Evolutionary conservation across 371 early-diverging fungal species (phyloP).

Genomic region (Zychaea mexicana): DNA sequence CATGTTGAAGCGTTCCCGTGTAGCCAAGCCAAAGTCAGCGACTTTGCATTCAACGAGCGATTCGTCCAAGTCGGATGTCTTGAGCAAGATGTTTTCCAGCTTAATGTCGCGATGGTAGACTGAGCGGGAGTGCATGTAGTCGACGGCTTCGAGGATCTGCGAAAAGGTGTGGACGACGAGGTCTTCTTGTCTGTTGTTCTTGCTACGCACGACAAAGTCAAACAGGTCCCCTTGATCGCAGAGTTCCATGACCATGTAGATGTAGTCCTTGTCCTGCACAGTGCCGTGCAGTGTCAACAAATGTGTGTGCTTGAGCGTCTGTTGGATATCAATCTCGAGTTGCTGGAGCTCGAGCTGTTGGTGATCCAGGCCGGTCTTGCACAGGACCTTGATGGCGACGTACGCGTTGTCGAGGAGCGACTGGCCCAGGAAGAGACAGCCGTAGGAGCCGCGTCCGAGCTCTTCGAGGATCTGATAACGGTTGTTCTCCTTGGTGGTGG

Average conservation of each 20-base stretch:
- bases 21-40: conserved; percentile 87
- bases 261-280: conserved; percentile 52
- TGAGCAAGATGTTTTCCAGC: conserved; percentile 76
- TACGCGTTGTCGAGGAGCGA: conserved; percentile 38
- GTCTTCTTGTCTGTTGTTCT: conserved; percentile 25
- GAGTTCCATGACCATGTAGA: conserved; percentile 66
- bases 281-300: conserved; percentile 64
- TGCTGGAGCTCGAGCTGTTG: conserved; percentile 68
- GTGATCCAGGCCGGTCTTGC: conserved; percentile 62
- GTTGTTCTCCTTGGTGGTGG: conserved; percentile 6
- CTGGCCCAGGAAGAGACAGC: conserved; percentile 62
- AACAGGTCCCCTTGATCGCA: conserved; percentile 68
- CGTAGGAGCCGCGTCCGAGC: conserved; percentile 66
- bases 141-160: conserved; percentile 62
- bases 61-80: conserved; percentile 26
- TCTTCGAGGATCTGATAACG: conserved; percentile 54
- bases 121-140: conserved; percentile 52
- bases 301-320: conserved; percentile 64
- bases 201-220: conserved; percentile 55
- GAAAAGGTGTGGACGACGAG: conserved; percentile 48
- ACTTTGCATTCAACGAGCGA: conserved; percentile 65
- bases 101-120: conserved; percentile 81
- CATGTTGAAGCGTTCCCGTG: conserved; percentile 65
- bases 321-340: conserved; percentile 77
- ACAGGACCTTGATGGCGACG: conserved; percentile 75